Conservation (phyloP, 768 basidiomycete genomes). For the Lactifluus hygrophoroides region DNA sequence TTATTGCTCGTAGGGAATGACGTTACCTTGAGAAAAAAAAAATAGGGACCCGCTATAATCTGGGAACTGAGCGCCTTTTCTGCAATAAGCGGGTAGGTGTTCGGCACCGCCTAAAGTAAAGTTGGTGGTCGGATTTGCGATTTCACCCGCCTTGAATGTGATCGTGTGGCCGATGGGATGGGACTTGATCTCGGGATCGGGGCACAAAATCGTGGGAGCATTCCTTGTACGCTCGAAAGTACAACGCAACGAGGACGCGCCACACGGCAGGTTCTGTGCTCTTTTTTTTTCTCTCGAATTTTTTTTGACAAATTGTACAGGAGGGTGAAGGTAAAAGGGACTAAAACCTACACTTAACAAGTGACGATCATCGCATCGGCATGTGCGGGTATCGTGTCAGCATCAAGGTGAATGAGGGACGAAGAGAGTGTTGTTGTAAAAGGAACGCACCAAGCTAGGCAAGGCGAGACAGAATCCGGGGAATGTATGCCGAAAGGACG, state of each 20-base stretch:
- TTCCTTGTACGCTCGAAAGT: neutral
- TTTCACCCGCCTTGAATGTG: neutral
- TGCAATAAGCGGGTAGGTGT: neutral
- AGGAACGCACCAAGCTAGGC: neutral
- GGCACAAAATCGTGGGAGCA: conserved; percentile 5
- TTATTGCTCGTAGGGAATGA: neutral
- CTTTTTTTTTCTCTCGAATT: too few species aligned
- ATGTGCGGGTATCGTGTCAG: conserved; percentile 11
- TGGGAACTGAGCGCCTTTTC: conserved; percentile 2
- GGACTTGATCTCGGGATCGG: conserved; percentile 7
- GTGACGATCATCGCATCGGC: conserved; percentile 11
- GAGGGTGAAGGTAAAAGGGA: too few species aligned
- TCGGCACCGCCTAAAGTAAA: conserved; percentile 2
- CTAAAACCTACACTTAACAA: neutral
- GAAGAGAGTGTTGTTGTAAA: neutral
- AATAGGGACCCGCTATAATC: conserved; percentile 4
- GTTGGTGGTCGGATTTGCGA: conserved; percentile 8
- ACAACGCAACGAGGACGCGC: neutral
- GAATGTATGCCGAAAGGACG: conserved; percentile 6
- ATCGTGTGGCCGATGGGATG: conserved; percentile 9
- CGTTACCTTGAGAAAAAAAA: conserved; percentile 13
- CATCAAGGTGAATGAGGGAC: conserved; percentile 5
- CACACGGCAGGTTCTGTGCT: too few species aligned
- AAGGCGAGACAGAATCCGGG: conserved; percentile 2
- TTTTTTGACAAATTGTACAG: too few species aligned